Percentiles rank a stretch among this genome's conserved stretches.
phyloP scores from a whole-genome alignment of 2,329 filamentous ascomycete genomes.

The Blastomyces gilchristii region DNA sequence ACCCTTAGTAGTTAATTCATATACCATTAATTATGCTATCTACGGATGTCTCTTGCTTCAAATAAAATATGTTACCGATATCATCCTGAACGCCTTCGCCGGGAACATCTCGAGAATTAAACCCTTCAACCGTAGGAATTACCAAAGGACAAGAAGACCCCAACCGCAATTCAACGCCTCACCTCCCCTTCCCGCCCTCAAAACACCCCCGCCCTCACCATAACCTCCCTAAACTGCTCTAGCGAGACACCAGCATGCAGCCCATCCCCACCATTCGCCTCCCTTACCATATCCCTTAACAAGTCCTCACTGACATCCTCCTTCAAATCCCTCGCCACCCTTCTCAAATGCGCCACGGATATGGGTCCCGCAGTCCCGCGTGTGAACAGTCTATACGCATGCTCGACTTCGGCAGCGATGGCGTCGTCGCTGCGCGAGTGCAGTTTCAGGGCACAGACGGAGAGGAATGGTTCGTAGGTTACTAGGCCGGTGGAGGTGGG shows the following conservation, averaged over 20 bases:
- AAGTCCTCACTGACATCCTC: conserved; percentile 76
- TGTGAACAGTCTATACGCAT: conserved; percentile 74
- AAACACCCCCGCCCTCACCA: conserved; percentile 76
- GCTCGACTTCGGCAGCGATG: conserved; percentile 60
- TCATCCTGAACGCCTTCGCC: conserved; percentile 7
- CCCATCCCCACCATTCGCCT: conserved; percentile 76
- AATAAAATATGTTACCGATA: background rate
- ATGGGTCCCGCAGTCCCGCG: conserved; percentile 54
- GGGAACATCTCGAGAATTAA: background rate
- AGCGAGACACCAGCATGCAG: conserved; percentile 59
- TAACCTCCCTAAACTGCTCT: conserved; percentile 77
- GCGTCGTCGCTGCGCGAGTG: conserved; percentile 47
- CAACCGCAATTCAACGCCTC: background rate
- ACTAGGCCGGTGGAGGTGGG: conserved; percentile 70
- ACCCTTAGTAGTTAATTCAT: background rate
- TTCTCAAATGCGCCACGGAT: conserved; percentile 64
- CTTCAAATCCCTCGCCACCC: conserved; percentile 70
- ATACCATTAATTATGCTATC: background rate
- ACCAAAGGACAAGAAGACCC: background rate
- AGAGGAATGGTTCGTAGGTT: conserved; percentile 70
- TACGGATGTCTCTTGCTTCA: background rate
- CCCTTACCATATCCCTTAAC: conserved; percentile 85
- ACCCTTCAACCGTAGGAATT: background rate
- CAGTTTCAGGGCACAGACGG: conserved; percentile 78
- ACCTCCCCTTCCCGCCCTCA: conserved; percentile 33